Base-by-base conservation (phyloP, 345 rosid species). In the Leavenworthia alabamica region DNA sequence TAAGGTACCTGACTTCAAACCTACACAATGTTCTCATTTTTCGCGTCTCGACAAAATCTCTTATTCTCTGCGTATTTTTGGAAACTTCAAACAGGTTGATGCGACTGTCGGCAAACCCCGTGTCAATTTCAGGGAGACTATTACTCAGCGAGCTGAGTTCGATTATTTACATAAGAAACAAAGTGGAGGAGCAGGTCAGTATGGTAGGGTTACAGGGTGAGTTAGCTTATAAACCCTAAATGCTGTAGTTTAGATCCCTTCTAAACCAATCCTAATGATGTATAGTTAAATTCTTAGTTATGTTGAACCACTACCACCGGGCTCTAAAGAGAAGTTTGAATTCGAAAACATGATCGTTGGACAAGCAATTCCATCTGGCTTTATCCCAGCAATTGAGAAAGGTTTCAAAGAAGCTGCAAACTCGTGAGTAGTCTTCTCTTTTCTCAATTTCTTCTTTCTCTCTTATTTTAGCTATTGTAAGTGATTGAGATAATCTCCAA, bases 151-250 rank as follows among this genome's bases (percentile, higher is more conserved):
- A 46, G 90, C 95, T 45, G 85, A 84, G 59, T 94, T 88, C 70
- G 99, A 94, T 81, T 94, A 94, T 79, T 68, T 94, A 62, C 99
- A 90, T 73, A 94, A 94, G 86, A 88, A 94, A 77, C 99, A 94
- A 75, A 80, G 78, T 78, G 99, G 99, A 57, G 97, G 99, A 60
- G 93, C 89, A 56, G 99, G 99, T 77, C 99, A 94, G 77, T 94
- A 88, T 57, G 99, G 99, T 62, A 78, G 96, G 23, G 96, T 90
- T 27, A 64, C 56, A 5, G 99, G 99, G 97, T 94, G 73, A 80
- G 84, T 57, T 57, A 60, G 5, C 5, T 36, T 23, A 23, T 8
- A 48, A 27, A 13, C 44, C 17, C 27, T 39, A 13, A 10, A 36
- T 27, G 24, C 24, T 58, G 33, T 50, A 10, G n/a, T 24, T 51